phyloP scores from a whole-genome alignment of 768 basidiomycete genomes.

The Suillus variegatus region DNA sequence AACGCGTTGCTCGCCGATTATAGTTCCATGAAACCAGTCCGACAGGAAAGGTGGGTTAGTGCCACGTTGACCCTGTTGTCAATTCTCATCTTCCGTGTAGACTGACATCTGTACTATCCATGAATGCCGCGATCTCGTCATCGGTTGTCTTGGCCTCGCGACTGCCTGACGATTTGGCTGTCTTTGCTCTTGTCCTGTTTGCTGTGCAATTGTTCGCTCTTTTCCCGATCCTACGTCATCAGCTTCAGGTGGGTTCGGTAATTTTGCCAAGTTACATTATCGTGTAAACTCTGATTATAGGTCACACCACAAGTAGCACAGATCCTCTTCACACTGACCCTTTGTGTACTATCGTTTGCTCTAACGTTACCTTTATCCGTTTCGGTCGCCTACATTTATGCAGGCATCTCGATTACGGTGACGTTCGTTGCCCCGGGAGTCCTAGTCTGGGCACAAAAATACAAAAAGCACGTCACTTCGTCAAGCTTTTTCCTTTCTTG shows the following conservation, averaged over 20 bases:
- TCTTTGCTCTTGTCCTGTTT: constrained; percentile 87
- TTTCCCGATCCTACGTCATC: constrained; percentile 76
- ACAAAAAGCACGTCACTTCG: constrained; percentile 69
- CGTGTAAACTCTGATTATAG: constrained; percentile 37
- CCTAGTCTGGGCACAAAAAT: constrained; percentile 83
- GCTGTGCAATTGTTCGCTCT: constrained; percentile 83
- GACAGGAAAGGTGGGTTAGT: constrained; percentile 58
- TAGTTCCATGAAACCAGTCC: constrained; percentile 46
- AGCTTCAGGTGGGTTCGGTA: constrained; percentile 56
- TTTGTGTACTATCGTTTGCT: constrained; percentile 51
- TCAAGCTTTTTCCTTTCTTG: constrained; percentile 14
- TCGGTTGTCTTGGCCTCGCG: constrained; percentile 94
- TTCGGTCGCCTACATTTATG: constrained; percentile 55
- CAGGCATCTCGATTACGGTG: constrained; percentile 50
- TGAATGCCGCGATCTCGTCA: constrained; percentile 90
- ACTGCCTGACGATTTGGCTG: constrained; percentile 76
- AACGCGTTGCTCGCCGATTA: constrained; percentile 88
- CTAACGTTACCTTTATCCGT: constrained; percentile 57
- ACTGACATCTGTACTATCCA: constrained; percentile 80
- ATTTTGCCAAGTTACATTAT: constrained; percentile 12
- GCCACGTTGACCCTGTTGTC: constrained; percentile 22
- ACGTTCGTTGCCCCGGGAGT: constrained; percentile 75
- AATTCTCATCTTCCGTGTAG: constrained; percentile 41
- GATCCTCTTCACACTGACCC: constrained; percentile 50
- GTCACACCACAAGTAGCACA: constrained; percentile 47